Evolutionary conservation across 2,329 filamentous ascomycete species (phyloP).

Genomic region (Fusarium sp.): DNA sequence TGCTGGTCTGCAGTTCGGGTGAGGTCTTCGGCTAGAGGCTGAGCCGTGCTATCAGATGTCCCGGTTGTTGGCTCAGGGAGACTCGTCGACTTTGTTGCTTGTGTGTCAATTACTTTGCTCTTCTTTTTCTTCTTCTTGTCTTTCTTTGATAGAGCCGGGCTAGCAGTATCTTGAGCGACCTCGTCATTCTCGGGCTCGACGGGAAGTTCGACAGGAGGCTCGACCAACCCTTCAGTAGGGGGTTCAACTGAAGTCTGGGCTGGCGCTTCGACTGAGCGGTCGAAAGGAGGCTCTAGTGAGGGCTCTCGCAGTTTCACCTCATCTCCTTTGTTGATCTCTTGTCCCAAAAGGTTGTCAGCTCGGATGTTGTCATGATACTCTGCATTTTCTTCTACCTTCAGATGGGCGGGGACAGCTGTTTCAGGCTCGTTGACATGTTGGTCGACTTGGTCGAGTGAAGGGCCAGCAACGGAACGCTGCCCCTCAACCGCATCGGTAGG

Average conservation of each 20-base stretch:
- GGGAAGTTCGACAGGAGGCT: not conserved
- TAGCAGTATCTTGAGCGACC: constrained; percentile 19
- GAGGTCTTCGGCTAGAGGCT: not conserved
- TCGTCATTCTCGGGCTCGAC: not conserved
- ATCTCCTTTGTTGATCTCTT: constrained; percentile 3
- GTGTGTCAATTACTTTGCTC: constrained; percentile 9
- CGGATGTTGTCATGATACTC: not conserved
- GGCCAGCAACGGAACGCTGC: not conserved
- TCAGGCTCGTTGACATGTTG: not conserved
- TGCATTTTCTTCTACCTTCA: not conserved
- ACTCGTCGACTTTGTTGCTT: not conserved
- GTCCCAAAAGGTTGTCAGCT: not conserved
- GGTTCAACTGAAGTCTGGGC: not conserved
- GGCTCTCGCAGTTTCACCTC: not conserved
- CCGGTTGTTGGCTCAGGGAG: not conserved
- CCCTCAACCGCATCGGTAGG: not conserved
- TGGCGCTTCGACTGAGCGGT: not conserved
- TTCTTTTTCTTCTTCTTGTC: constrained; percentile 36
- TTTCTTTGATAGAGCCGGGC: constrained; percentile 27
- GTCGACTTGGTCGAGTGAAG: not conserved
- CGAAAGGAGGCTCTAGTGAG: not conserved
- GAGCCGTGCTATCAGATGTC: not conserved
- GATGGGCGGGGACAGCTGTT: not conserved
- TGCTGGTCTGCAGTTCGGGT: not conserved
- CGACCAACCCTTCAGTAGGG: not conserved